Evolutionary conservation across 1,284 basidiomycete genomes (phyloP).

Genomic region (Cronartium ribicola): DNA sequence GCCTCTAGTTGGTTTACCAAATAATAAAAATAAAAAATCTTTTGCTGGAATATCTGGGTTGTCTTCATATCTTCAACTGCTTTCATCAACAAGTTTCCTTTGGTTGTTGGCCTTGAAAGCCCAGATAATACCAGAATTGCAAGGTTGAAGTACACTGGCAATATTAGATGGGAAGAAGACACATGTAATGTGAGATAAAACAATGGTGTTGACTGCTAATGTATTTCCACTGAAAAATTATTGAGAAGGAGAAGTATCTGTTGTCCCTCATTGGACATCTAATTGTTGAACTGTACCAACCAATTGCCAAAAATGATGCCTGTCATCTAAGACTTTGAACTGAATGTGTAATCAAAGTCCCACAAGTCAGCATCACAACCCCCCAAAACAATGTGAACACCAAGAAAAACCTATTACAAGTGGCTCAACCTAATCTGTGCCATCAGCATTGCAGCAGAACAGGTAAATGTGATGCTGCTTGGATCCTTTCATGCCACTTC

Average conservation of each 20-base stretch:
- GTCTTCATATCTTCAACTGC: background rate
- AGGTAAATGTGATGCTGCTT: background rate
- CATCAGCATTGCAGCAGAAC: background rate
- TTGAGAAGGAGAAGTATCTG: background rate
- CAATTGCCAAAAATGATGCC: background rate
- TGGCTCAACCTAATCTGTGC: background rate
- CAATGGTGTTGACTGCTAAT: background rate
- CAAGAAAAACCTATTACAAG: background rate
- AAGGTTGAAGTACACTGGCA: background rate
- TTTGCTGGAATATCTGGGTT: background rate
- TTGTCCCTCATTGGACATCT: background rate
- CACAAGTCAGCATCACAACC: background rate
- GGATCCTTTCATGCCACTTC: background rate
- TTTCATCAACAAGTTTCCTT: background rate
- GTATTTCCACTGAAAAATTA: background rate
- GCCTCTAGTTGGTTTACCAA: background rate
- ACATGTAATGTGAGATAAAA: background rate
- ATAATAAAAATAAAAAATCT: conserved; percentile 6
- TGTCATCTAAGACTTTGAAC: background rate
- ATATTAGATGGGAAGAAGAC: background rate
- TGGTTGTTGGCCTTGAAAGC: background rate
- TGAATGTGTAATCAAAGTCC: background rate
- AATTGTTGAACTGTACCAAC: background rate
- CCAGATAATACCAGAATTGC: background rate
- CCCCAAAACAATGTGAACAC: background rate